These are phyloP conservation scores for Hypoxylon sp. DNA, from an alignment of 2,329 filamentous ascomycete species.

Conservation along the genomic window DNA sequence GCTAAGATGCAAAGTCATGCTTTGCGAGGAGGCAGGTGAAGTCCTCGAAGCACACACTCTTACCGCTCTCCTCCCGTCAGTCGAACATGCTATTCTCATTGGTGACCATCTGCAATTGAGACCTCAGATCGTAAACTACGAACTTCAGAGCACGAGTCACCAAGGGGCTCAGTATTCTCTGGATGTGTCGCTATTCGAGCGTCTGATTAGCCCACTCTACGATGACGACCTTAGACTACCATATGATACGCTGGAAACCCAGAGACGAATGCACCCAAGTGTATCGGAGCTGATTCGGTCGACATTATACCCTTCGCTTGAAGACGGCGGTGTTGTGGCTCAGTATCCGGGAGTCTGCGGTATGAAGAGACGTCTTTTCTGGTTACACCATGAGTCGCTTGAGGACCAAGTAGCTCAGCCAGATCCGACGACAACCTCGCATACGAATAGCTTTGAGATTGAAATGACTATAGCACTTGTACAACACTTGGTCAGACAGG, in stretches of 20 bases:
- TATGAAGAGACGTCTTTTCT: constrained; percentile 67
- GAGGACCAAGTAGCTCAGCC: constrained; percentile 51
- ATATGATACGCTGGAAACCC: constrained; percentile 62
- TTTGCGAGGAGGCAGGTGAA: constrained; percentile 79
- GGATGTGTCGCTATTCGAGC: constrained; percentile 74
- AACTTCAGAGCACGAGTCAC: constrained; percentile 66
- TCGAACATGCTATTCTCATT: constrained; percentile 75
- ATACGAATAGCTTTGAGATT: constrained; percentile 72
- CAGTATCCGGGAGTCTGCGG: constrained; percentile 63
- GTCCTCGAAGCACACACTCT: constrained; percentile 76
- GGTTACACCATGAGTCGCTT: constrained; percentile 68
- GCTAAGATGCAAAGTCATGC: constrained; percentile 68
- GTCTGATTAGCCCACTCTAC: constrained; percentile 60
- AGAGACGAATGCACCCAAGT: constrained; percentile 72
- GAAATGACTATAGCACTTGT: constrained; percentile 75
- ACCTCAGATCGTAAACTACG: constrained; percentile 70
- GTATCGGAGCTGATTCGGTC: constrained; percentile 69
- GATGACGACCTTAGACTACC: constrained; percentile 50
- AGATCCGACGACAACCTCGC: constrained; percentile 61
- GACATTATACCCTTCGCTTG: constrained; percentile 67
- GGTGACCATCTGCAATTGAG: constrained; percentile 75
- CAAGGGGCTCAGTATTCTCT: constrained; percentile 66
- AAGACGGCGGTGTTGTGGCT: constrained; percentile 60
- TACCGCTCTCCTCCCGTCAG: constrained; percentile 69
- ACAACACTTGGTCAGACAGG: constrained; percentile 76